Evolutionary conservation across 1,284 basidiomycete species (phyloP).

Genomic region (Rhodotorula sp.): DNA sequence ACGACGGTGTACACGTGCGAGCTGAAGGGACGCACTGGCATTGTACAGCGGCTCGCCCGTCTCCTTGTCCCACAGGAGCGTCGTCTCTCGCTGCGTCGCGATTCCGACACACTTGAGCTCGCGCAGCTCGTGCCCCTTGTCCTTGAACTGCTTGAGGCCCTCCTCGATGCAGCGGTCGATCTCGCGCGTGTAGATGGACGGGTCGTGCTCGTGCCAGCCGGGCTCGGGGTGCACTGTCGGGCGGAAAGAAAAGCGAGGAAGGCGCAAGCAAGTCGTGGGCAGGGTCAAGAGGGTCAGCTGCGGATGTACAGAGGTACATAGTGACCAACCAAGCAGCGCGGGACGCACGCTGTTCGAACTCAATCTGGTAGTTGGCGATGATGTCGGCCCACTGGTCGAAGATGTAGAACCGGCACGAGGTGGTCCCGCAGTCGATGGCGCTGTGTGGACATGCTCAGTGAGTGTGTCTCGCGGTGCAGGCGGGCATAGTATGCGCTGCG

Average conservation of each 20-base stretch:
- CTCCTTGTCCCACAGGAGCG: slow-evolving; percentile 86
- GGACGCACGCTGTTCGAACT: slow-evolving; percentile 70
- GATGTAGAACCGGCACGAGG: slow-evolving; percentile 42
- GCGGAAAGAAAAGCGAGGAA: not conserved
- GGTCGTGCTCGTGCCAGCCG: slow-evolving; percentile 95
- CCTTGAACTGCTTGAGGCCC: slow-evolving; percentile 72
- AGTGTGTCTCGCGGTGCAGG: not conserved
- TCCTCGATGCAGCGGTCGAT: slow-evolving; percentile 76
- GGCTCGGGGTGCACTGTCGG: slow-evolving; percentile 34
- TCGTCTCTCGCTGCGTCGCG: slow-evolving; percentile 97
- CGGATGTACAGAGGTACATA: too few relatives aligned
- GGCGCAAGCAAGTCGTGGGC: not conserved
- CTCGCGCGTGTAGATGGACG: slow-evolving; percentile 75
- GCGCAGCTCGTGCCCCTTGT: slow-evolving; percentile 68
- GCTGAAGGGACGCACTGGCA: slow-evolving; percentile 32
- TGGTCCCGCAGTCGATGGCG: slow-evolving; percentile 41
- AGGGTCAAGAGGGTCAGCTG: not conserved
- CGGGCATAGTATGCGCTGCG: not conserved
- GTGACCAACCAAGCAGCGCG: too few relatives aligned
- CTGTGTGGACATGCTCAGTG: not conserved
- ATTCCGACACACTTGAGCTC: slow-evolving; percentile 94
- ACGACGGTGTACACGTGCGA: not conserved
- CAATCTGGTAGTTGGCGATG: slow-evolving; percentile 62
- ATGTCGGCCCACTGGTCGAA: slow-evolving; percentile 77
- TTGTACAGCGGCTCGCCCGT: slow-evolving; percentile 82